phyloP scores from a whole-genome alignment of 2,329 filamentous ascomycete species.

The Cladosporium velox region DNA sequence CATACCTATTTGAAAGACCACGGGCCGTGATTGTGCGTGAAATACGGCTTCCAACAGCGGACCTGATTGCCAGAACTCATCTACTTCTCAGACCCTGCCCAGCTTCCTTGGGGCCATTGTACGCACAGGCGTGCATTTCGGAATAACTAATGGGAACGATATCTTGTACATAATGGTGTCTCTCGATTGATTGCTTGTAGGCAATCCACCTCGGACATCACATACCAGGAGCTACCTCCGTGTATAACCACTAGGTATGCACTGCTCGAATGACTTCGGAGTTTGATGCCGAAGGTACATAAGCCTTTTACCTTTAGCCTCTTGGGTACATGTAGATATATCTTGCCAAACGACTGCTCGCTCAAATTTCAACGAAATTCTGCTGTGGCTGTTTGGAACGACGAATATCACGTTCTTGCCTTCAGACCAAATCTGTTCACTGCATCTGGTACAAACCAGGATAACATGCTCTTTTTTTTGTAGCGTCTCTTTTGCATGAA shows the following conservation, averaged over 20 bases:
- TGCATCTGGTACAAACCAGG: background rate
- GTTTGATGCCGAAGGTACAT: background rate
- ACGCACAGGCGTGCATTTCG: background rate
- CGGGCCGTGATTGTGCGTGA: background rate
- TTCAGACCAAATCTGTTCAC: background rate
- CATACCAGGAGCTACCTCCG: background rate
- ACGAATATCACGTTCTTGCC: background rate
- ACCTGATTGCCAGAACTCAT: background rate
- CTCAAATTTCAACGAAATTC: background rate
- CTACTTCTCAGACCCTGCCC: background rate
- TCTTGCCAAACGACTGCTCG: background rate
- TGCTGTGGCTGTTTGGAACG: background rate
- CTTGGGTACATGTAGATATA: background rate
- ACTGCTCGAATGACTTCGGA: background rate
- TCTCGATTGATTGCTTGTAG: background rate
- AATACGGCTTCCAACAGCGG: background rate
- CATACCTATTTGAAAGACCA: background rate
- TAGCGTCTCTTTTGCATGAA: background rate
- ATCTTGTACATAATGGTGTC: background rate
- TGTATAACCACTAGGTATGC: background rate
- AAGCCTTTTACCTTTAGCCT: background rate
- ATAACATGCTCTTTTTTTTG: background rate
- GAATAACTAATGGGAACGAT: background rate
- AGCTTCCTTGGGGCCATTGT: background rate
- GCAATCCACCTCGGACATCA: background rate